Percentiles rank a stretch among this genome's conserved stretches.
Conservation (phyloP, 768 basidiomycete genomes). For the Glaciozyma martinii region DNA sequence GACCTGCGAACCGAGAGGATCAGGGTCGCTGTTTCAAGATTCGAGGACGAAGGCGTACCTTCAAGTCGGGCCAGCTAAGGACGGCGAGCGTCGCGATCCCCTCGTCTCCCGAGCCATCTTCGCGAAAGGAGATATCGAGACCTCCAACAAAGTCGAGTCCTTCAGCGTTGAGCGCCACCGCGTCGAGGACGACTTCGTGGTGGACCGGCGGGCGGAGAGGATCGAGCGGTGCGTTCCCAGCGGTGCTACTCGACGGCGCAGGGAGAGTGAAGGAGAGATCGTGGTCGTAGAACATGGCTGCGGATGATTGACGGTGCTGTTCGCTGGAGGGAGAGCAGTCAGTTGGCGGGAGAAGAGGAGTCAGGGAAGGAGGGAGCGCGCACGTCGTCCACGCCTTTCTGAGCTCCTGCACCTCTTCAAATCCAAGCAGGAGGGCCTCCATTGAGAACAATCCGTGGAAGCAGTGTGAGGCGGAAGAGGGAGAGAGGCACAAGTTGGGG, state of each 20-base stretch:
- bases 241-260: background rate
- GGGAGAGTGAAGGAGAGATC: background rate
- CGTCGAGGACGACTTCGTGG: background rate
- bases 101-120: slow-evolving; percentile 15
- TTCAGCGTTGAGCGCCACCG: background rate
- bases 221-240: background rate
- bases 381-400: no score
- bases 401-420: no score
- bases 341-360: background rate
- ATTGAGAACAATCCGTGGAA: no score
- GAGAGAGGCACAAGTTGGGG: no score
- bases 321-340: background rate
- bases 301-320: background rate
- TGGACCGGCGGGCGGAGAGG: background rate
- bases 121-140: slow-evolving; percentile 34
- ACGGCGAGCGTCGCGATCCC: slow-evolving; percentile 34
- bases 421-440: no score
- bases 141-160: slow-evolving; percentile 34
- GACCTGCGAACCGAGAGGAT: slow-evolving; percentile 15
- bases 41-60: slow-evolving; percentile 21
- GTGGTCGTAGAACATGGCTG: background rate
- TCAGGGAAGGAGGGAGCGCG: no score
- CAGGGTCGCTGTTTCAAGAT: background rate
- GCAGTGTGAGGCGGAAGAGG: no score
- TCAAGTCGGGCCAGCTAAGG: slow-evolving; percentile 31